A percentile compares a stretch with the other conserved stretches of the same genome.
Evolutionary conservation across 495 filamentous ascomycete species (phyloP).

Genomic region (Aspergillus haitiensis): DNA sequence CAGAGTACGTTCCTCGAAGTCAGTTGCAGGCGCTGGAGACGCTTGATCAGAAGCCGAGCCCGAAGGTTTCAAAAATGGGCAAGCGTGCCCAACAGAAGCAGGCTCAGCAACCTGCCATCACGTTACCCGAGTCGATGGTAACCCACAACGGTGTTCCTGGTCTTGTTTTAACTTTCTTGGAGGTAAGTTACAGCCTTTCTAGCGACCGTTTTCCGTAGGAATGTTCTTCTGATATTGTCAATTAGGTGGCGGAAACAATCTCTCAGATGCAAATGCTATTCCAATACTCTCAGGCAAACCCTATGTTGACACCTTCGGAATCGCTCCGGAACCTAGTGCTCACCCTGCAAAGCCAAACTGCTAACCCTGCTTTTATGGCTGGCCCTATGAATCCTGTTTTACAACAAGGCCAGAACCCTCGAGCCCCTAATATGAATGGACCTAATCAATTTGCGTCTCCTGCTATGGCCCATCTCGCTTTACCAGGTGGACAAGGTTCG

Average conservation of each 20-base stretch:
- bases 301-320: constrained; percentile 56
- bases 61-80: constrained; percentile 62
- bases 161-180: constrained; percentile 64
- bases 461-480: constrained; percentile 49
- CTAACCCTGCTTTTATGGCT: constrained; percentile 33
- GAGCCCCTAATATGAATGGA: constrained; percentile 29
- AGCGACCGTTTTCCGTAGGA: neutral
- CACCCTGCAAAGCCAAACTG: constrained; percentile 36
- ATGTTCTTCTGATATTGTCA: neutral
- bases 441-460: constrained; percentile 55
- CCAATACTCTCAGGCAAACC: constrained; percentile 57
- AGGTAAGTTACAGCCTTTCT: constrained; percentile 48
- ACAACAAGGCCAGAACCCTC: constrained; percentile 40
- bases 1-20: constrained; percentile 66
- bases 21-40: constrained; percentile 50
- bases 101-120: constrained; percentile 44
- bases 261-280: constrained; percentile 72
- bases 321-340: constrained; percentile 63
- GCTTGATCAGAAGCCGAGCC: constrained; percentile 66
- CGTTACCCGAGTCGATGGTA: constrained; percentile 63
- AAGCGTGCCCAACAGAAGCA: constrained; percentile 61
- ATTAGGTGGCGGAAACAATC: constrained; percentile 69
- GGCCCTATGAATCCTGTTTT: constrained; percentile 41
- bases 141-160: constrained; percentile 59
- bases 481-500: constrained; percentile 47